Conservation (phyloP, 1,284 basidiomycete genomes). For the Ganoderma meredithae region DNA sequence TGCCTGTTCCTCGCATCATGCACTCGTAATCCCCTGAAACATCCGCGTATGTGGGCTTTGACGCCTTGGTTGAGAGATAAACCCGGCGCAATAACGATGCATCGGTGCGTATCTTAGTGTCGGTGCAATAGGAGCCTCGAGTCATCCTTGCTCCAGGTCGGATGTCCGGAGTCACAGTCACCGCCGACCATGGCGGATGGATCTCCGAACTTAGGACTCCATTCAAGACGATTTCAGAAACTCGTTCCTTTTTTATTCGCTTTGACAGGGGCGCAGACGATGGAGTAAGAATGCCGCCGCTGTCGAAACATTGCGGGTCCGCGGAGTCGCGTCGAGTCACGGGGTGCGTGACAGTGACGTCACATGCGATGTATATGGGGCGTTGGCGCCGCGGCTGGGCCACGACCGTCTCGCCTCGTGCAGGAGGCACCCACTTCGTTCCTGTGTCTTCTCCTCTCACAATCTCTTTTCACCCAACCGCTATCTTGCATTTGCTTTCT, state of each 20-base stretch:
- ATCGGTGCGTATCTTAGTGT: neutral
- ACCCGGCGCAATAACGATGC: neutral
- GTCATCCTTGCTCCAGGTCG: neutral
- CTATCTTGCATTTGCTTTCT: neutral
- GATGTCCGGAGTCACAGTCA: neutral
- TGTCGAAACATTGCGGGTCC: neutral
- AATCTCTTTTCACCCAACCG: neutral
- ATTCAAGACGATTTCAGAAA: neutral
- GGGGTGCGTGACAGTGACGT: neutral
- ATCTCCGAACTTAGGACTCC: neutral
- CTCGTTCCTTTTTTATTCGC: neutral
- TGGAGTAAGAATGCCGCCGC: neutral
- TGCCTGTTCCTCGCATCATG: neutral
- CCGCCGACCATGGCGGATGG: too few relatives aligned
- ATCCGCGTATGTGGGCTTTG: neutral
- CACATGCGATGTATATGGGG: neutral
- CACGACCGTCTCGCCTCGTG: constrained; percentile 6
- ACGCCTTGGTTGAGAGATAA: neutral
- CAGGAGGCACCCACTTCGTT: neutral
- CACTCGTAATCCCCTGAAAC: neutral
- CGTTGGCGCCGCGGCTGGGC: neutral
- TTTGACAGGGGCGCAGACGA: neutral
- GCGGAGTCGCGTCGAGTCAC: neutral
- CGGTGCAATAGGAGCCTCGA: neutral
- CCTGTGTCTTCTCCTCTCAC: neutral